Evolutionary conservation across 495 filamentous ascomycete genomes (phyloP).

Genomic region (Penicillium canariense): DNA sequence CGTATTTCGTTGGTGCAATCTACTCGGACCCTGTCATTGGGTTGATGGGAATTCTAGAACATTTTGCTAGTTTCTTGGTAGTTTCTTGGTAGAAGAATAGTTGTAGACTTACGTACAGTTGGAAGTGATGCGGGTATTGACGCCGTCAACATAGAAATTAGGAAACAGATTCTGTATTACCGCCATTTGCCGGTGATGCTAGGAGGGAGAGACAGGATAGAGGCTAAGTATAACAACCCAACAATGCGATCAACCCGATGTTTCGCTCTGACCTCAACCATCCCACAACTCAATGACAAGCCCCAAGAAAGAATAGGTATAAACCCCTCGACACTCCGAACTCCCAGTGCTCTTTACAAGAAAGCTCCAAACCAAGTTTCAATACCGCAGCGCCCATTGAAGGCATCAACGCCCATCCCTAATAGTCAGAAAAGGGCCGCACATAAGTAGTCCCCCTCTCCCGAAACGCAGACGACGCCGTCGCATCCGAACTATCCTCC

Average conservation of each 20-base stretch:
- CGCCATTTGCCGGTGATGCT: not conserved
- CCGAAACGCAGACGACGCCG: conserved; percentile 22
- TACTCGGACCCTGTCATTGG: not conserved
- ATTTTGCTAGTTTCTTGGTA: too few relatives aligned
- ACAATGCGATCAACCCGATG: not conserved
- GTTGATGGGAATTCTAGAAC: too few relatives aligned
- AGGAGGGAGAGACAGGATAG: not conserved
- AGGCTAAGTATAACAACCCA: not conserved
- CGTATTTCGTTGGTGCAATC: not conserved
- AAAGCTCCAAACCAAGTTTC: not conserved
- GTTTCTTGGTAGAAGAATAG: not conserved
- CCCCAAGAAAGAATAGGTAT: not conserved
- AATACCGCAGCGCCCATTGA: not conserved
- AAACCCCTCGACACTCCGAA: not conserved
- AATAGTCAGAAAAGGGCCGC: conserved; percentile 38
- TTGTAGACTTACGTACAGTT: too few relatives aligned
- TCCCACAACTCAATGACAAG: not conserved
- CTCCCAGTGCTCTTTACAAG: not conserved
- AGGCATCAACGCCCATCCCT: not conserved
- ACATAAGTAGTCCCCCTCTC: conserved; percentile 30
- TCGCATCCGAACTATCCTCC: conserved; percentile 29
- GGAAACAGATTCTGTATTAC: too few relatives aligned
- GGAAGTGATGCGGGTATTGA: too few relatives aligned
- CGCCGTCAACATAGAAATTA: too few relatives aligned
- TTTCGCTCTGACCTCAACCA: not conserved